Evolutionary conservation across 148 eudicot species (phyloP), one percentile per base, ranked within the genome.

Genomic region (Spergularia bocconei): DNA sequence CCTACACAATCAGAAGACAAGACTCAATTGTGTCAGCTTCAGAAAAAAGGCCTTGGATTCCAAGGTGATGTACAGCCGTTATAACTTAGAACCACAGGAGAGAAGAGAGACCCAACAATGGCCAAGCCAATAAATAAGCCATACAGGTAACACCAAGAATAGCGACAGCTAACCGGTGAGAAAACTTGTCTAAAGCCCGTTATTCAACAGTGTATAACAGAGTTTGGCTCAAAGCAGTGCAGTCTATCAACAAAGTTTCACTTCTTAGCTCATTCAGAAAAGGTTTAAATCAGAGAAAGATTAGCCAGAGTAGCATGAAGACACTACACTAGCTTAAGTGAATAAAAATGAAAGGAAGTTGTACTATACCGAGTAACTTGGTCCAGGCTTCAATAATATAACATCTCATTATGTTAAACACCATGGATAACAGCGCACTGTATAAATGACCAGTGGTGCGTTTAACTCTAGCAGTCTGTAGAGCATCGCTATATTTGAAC

Each of bases 1-100:
- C 93, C 98, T 94, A 72, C 44, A 66, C 63, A 70, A 70, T 71
- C 3, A 41, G 58, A 47, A 77, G 23, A 58, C 11, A 56, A 29
- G 73, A 67, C 65, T 15, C 3, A 59, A 60, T 41, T 63, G 58
- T 73, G 58, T 70, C 12, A 54, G 72, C 44, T 15, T 23, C 72
- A 25, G 19, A 8, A 15, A 69, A 23, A 23, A 52, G 15, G 20
- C 54, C 8, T 25, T 25, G n/a, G 13, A 0, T 25, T 69, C 17
- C 8, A 38, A 36, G 69, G 36, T 19, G n/a, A 33, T 6, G 44
- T 44, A 4, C 48, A 44, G 10, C 48, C 48, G 48, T 9, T 44
- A 44, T 44, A 44, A 44, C 48, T 9, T 29, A 23, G 25, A 23
- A 23, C 25, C 25, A 29, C 36, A 29, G 36, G 36, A 29, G 36